Base-by-base conservation (phyloP, 306 rosid species). In the Oemleria cerasiformis region DNA sequence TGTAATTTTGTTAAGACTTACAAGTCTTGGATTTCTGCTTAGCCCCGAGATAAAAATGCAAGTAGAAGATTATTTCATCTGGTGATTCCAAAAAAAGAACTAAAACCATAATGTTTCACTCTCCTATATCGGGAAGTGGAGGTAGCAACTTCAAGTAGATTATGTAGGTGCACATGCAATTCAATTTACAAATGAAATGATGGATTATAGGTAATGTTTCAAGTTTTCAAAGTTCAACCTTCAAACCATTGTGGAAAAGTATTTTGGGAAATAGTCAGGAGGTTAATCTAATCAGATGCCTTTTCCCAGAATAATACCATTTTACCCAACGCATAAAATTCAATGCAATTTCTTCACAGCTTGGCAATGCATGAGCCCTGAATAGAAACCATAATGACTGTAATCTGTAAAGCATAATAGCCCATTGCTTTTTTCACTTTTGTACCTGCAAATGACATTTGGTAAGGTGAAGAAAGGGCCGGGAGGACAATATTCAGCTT, bases 371-470 rank as follows among this genome's bases (percentile, higher is more conserved):
- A 36, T 5, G 5, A n/a, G 48, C 8, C 25, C 65, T 40, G 20
- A 25, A 25, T 50, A 55, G 53, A 54, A 70, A 2, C 64, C 41
- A 4, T 11, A 55, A 16, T 14, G 8, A 21, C 41, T 41, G 73
- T 34, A 41, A 55, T 21, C 5, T 21, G 8, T 13, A 7, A 39
- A 21, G 13, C 40, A 49, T 21, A 50, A 9, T 15, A 44, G 70
- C 23, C 19, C 66, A 21, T 63, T 50, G 50, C 2, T 47, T 21
- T 60, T n/a, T 41, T 49, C 3, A 76, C 40, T 41, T 39, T 43
- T 44, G 17, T 86, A 92, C 97, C 96, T 92, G 97, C 96, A 89
- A 67, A 92, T 86, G 81, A 90, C 94, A 73, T 88, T 88, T 81
- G 93, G 83, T 78, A 93, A 78, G 85, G 82, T 73, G 81, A 93